phyloP scores from a whole-genome alignment of 306 rosid genomes.

The Cicer pinnatifidum region DNA sequence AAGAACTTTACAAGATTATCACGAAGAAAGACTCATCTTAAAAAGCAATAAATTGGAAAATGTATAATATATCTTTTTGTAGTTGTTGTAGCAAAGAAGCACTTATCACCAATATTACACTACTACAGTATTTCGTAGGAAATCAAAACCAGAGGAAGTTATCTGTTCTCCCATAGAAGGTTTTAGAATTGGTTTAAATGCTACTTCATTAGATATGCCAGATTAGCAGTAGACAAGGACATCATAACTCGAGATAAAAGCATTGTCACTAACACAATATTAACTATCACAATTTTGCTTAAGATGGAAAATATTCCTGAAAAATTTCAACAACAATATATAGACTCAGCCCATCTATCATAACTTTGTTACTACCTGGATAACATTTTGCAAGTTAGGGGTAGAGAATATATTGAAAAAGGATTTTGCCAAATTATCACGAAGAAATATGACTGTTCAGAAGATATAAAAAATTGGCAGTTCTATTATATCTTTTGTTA shows the following conservation, averaged over 20 bases:
- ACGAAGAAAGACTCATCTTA: not conserved
- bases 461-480: conserved; percentile 30
- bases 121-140: not conserved
- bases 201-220: conserved; percentile 26
- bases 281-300: conserved; percentile 11
- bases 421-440: conserved; percentile 21
- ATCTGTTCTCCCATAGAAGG: not conserved
- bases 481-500: not conserved
- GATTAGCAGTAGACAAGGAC: conserved; percentile 6
- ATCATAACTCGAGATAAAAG: conserved; percentile 13
- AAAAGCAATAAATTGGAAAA: conserved; percentile 9
- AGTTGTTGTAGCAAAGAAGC: not conserved
- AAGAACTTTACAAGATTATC: conserved; percentile 12
- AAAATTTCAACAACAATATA: not conserved
- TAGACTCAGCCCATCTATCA: conserved; percentile 1
- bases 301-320: conserved; percentile 26
- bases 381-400: not conserved
- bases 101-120: not conserved
- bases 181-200: conserved; percentile 21
- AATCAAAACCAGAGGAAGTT: conserved; percentile 12
- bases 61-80: not conserved
- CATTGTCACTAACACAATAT: not conserved
- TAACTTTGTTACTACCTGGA: not conserved
- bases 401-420: not conserved
- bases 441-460: conserved; percentile 19